Conservation (phyloP, 345 rosid genomes). For the Boechera stricta region DNA sequence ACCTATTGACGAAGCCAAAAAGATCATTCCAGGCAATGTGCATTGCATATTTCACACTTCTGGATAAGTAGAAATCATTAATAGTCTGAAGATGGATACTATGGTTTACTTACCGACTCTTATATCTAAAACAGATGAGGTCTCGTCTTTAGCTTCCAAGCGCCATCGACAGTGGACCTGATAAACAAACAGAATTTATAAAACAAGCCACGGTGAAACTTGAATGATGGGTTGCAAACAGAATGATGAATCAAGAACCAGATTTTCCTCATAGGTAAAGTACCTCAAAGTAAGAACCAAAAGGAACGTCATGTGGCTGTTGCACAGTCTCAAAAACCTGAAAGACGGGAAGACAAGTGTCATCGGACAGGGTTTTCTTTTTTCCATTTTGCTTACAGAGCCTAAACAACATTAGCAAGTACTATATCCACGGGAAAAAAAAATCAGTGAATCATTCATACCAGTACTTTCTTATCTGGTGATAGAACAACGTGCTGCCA, state of each 20-base stretch:
- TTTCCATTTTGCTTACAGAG: background rate
- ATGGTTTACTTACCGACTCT: constrained; percentile 68
- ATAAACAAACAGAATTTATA: constrained; percentile 31
- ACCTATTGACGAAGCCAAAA: constrained; percentile 55
- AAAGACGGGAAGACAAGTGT: constrained; percentile 16
- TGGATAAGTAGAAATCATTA: background rate
- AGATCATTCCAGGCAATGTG: background rate
- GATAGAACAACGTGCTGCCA: constrained; percentile 86
- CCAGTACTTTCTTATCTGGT: constrained; percentile 78
- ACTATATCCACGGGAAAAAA: constrained; percentile 1
- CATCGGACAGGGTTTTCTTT: background rate
- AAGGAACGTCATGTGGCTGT: constrained; percentile 96
- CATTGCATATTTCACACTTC: constrained; percentile 5
- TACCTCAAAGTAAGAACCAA: constrained; percentile 96
- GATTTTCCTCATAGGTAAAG: background rate
- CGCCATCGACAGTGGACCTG: constrained; percentile 93
- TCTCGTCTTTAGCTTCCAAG: constrained; percentile 66
- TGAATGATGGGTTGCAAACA: constrained; percentile 16
- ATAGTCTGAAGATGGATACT: constrained; percentile 35
- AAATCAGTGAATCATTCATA: constrained; percentile 30
- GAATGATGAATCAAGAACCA: constrained; percentile 4
- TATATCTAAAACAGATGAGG: constrained; percentile 62
- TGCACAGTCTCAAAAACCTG: constrained; percentile 97
- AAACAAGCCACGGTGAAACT: constrained; percentile 1
- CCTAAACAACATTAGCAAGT: constrained; percentile 1